Evolutionary conservation across 1,139 yeast genomes (phyloP), one percentile per base, ranked within the genome.

Genomic region (Blastobotrys ciferrii): DNA sequence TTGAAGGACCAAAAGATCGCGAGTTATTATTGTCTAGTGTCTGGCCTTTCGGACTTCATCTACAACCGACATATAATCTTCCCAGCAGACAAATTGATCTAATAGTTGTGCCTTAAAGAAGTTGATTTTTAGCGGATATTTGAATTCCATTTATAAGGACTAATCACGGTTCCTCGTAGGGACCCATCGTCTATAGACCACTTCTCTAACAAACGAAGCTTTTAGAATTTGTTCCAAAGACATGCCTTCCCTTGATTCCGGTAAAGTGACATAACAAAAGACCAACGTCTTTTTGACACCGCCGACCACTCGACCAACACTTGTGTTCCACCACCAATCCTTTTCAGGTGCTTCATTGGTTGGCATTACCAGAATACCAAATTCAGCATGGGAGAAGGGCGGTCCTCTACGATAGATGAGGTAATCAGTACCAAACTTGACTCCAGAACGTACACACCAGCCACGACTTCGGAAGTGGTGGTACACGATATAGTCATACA

Each of bases 321-420:
- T 76, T 1, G 91, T 78, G 51, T 77, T 71, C 73, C 81, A 82
- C 57, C 75, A 73, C 84, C 92, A 85, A 45, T 73, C 72, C 36
- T 64, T 62, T 11, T 58, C 55, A 1, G 55, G 54, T 6, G 65
- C 71, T 23, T 72, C 72, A 6, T 50, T 35, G 32, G 70, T 65
- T 2, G 78, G 74, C 40, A 80, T 56, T 0, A 86, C 73, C 57
- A 77, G 64, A 14, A 72, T 63, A 2, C 94, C 87, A 64, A 80
- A 87, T 59, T 89, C 96, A 0, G 98, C 98, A 64, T 92, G 99
- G 42, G 84, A 80, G 63, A 91, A 89, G 1, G 97, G 97, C 7
- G 98, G 98, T 0, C 99, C 99, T 50, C 92, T 74, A 49, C 84
- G 81, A 65, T 92, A 92, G 5, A 92, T 71, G 15, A 92, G 70